Conservation (phyloP, 2,329 filamentous ascomycete species). For the Clarireedia paspali region DNA sequence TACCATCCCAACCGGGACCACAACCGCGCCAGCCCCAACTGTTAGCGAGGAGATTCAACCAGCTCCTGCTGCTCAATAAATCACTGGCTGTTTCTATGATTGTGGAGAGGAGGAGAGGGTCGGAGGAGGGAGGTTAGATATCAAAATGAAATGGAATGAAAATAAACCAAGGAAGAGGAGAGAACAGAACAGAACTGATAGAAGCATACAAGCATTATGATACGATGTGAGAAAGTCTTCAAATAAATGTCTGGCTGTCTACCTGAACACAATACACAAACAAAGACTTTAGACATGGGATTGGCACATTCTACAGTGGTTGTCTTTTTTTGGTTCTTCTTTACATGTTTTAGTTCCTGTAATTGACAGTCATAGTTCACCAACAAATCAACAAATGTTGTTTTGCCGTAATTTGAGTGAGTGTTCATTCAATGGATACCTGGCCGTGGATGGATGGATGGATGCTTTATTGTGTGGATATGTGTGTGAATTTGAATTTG, state of each 20-base stretch:
- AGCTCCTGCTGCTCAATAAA: conserved; percentile 16
- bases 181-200: background rate
- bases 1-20: conserved; percentile 18
- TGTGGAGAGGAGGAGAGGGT: background rate
- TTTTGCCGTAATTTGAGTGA: background rate
- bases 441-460: too few species aligned
- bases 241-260: background rate
- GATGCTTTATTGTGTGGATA: too few species aligned
- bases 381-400: background rate
- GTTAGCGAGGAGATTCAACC: conserved; percentile 18
- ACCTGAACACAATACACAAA: background rate
- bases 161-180: background rate
- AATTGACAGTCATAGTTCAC: background rate
- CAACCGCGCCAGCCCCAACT: conserved; percentile 14
- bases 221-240: background rate
- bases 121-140: background rate
- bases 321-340: background rate
- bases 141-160: background rate
- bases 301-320: background rate
- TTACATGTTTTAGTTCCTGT: too few species aligned
- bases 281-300: conserved; percentile 5
- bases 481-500: too few species aligned
- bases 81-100: conserved; percentile 9
- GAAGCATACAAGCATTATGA: background rate
- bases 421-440: too few species aligned